Conservation (phyloP, 331 rosid species). For the Stylosanthes scabra region DNA sequence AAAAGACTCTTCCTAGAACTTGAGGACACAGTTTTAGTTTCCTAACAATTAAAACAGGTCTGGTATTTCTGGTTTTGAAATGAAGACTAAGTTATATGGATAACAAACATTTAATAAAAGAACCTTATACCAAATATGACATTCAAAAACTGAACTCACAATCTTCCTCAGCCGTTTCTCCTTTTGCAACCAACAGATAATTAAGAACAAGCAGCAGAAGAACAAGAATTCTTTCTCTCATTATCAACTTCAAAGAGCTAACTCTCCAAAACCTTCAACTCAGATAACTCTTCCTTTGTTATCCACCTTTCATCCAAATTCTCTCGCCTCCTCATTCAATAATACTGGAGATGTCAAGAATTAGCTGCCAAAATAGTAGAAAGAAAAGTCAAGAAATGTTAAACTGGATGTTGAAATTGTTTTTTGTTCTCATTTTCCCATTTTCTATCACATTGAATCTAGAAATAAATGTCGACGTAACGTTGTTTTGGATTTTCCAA, state of each 20-base stretch:
- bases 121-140: slow-evolving; percentile 7
- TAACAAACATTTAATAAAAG: slow-evolving; percentile 12
- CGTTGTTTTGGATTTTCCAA: too few species aligned
- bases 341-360: slow-evolving; percentile 1
- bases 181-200: slow-evolving; percentile 34
- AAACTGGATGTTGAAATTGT: not conserved
- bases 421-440: too few species aligned
- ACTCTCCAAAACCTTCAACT: slow-evolving; percentile 26
- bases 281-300: slow-evolving; percentile 15
- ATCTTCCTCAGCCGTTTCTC: slow-evolving; percentile 27
- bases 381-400: slow-evolving; percentile 32
- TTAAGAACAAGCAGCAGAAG: slow-evolving; percentile 34
- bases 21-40: slow-evolving; percentile 9
- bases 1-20: slow-evolving; percentile 1
- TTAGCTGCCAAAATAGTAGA: not conserved
- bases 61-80: slow-evolving; percentile 18
- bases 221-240: slow-evolving; percentile 30
- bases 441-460: slow-evolving; percentile 1
- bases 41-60: slow-evolving; percentile 26
- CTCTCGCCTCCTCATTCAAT: not conserved
- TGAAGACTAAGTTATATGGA: slow-evolving; percentile 12
- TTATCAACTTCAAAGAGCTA: slow-evolving; percentile 17
- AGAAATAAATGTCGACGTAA: too few species aligned
- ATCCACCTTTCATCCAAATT: slow-evolving; percentile 2
- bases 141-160: slow-evolving; percentile 40